Evolutionary conservation across 1,284 basidiomycete species (phyloP).

Genomic region (Sporisorium scitamineum): DNA sequence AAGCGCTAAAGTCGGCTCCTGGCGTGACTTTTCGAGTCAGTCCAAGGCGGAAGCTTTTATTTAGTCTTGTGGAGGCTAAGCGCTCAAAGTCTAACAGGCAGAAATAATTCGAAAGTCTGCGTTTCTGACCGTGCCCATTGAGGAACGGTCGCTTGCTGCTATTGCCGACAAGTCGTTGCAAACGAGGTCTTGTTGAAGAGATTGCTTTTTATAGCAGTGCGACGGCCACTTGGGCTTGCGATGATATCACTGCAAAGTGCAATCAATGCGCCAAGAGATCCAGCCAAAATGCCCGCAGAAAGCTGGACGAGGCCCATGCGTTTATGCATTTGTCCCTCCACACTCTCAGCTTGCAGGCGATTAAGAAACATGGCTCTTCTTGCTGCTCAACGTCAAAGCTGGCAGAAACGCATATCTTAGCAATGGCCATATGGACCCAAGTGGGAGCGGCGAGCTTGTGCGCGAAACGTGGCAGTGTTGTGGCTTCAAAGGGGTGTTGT

Average conservation of each 20-base stretch:
- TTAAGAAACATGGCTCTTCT: neutral
- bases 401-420: too few relatives aligned
- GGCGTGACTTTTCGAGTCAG: constrained; percentile 9
- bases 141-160: neutral
- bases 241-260: constrained; percentile 7
- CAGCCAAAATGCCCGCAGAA: neutral
- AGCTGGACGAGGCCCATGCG: constrained; percentile 2
- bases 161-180: too few relatives aligned
- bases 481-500: neutral
- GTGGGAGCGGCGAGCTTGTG: neutral
- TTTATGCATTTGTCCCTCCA: neutral
- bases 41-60: too few relatives aligned
- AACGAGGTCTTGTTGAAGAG: too few relatives aligned
- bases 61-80: neutral
- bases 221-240: constrained; percentile 1
- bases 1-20: neutral
- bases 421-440: too few relatives aligned
- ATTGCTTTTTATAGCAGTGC: neutral
- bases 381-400: neutral
- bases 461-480: neutral
- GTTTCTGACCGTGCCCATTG: too few relatives aligned
- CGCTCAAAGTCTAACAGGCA: neutral
- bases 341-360: neutral
- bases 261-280: constrained; percentile 9
- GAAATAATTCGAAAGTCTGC: neutral